Percentiles rank a stretch among this genome's conserved stretches.
phyloP scores from a whole-genome alignment of 2,329 filamentous ascomycete genomes.

The Curvularia eragrostidis region DNA sequence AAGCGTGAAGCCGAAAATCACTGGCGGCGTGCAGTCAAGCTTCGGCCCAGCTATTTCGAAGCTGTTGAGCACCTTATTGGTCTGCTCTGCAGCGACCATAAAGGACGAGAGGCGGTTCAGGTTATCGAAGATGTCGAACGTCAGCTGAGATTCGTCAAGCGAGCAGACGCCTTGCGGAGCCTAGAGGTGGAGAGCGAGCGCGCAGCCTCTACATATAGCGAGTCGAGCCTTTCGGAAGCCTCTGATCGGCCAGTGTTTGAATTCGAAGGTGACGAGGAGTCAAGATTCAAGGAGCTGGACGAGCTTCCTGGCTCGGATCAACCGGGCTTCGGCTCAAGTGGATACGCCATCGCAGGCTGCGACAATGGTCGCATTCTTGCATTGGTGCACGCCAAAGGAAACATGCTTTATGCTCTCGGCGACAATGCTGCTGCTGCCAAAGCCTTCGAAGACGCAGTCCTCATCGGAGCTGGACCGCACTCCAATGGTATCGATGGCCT shows the following conservation, averaged over 20 bases:
- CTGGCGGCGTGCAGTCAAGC: constrained; percentile 84
- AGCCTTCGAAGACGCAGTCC: constrained; percentile 92
- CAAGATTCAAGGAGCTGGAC: constrained; percentile 47
- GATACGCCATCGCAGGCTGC: constrained; percentile 80
- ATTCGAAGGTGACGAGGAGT: constrained; percentile 54
- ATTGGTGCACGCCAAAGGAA: constrained; percentile 97
- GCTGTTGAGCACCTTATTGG: constrained; percentile 94
- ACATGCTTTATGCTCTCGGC: constrained; percentile 91
- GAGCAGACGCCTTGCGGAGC: constrained; percentile 56
- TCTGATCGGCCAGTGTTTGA: constrained; percentile 66
- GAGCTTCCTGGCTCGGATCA: constrained; percentile 53
- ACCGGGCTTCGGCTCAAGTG: constrained; percentile 75
- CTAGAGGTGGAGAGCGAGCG: constrained; percentile 66
- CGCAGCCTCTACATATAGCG: constrained; percentile 65
- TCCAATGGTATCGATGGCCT: constrained; percentile 76
- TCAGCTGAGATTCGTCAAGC: constrained; percentile 63
- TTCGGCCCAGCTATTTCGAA: constrained; percentile 88
- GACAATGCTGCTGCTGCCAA: constrained; percentile 80
- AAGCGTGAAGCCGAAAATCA: constrained; percentile 83
- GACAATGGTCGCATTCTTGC: constrained; percentile 94
- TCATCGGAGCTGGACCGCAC: constrained; percentile 80
- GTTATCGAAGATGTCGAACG: constrained; percentile 87
- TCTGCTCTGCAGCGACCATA: constrained; percentile 79
- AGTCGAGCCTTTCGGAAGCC: constrained; percentile 60
- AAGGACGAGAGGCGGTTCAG: constrained; percentile 82